These are phyloP conservation scores for Trametes maxima DNA, from an alignment of 768 basidiomycete species.

Conservation along the genomic window DNA sequence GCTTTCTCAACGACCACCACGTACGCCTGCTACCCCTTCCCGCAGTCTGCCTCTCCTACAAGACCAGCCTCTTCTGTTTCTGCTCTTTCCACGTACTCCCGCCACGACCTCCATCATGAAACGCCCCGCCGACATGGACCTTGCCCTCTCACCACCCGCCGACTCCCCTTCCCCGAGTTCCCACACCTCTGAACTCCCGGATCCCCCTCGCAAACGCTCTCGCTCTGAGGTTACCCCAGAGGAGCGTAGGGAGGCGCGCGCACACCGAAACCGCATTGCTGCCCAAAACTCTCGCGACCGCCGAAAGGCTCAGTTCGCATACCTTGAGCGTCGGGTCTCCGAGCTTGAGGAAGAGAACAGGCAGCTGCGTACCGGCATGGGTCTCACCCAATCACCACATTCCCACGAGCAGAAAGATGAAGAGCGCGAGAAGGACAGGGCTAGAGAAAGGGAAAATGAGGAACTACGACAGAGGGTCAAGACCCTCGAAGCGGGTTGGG, in stretches of 20 bases:
- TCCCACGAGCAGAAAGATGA: slow-evolving; percentile 32
- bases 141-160: slow-evolving; percentile 24
- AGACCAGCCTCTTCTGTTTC: slow-evolving; percentile 28
- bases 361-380: slow-evolving; percentile 59
- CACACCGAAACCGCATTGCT: slow-evolving; percentile 90
- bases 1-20: slow-evolving; percentile 32
- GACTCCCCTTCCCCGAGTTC: slow-evolving; percentile 27
- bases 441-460: slow-evolving; percentile 66
- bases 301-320: slow-evolving; percentile 86
- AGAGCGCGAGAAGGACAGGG: slow-evolving; percentile 41
- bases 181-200: slow-evolving; percentile 21
- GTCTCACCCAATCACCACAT: slow-evolving; percentile 26
- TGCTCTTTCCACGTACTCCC: slow-evolving; percentile 25
- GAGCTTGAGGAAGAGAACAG: slow-evolving; percentile 87
- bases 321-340: slow-evolving; percentile 90
- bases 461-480: slow-evolving; percentile 76
- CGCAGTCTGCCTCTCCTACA: slow-evolving; percentile 30
- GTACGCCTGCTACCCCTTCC: slow-evolving; percentile 28
- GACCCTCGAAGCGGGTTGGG: slow-evolving; percentile 81
- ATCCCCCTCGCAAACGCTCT: slow-evolving; percentile 72
- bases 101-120: slow-evolving; percentile 29
- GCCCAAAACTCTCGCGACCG: slow-evolving; percentile 93
- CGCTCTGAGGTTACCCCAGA: slow-evolving; percentile 66
- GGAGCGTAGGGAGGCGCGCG: slow-evolving; percentile 85
- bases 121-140: slow-evolving; percentile 31